A percentile compares a stretch with the other conserved stretches of the same genome.
phyloP scores from a whole-genome alignment of 768 basidiomycete species.

The Trichaptum fuscoviolaceum region DNA sequence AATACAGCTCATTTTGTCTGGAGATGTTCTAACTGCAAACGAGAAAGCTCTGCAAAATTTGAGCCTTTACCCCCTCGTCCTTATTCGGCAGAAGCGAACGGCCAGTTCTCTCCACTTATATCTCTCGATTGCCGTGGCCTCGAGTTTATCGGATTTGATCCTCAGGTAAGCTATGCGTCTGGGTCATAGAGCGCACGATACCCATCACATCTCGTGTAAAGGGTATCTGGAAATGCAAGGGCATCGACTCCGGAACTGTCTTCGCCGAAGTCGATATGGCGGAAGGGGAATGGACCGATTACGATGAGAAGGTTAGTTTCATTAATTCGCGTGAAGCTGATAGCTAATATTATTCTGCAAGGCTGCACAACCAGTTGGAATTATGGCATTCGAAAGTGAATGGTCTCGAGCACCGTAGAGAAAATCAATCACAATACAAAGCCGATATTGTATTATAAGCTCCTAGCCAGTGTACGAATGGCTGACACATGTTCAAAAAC shows the following conservation, averaged over 20 bases:
- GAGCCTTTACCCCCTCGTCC: slow-evolving; percentile 45
- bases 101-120: slow-evolving; percentile 58
- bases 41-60: slow-evolving; percentile 79
- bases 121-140: slow-evolving; percentile 82
- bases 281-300: slow-evolving; percentile 78
- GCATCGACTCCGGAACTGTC: slow-evolving; percentile 44
- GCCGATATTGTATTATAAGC: neutral
- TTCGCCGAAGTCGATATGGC: slow-evolving; percentile 66
- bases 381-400: slow-evolving; percentile 59
- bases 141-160: slow-evolving; percentile 77
- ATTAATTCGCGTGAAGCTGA: neutral
- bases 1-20: slow-evolving; percentile 76
- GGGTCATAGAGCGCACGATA: slow-evolving; percentile 2
- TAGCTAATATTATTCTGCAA: slow-evolving; percentile 21
- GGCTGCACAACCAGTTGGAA: slow-evolving; percentile 60
- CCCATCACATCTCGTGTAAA: slow-evolving; percentile 23
- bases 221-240: slow-evolving; percentile 78
- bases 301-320: slow-evolving; percentile 76
- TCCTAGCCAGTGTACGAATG: too few relatives aligned
- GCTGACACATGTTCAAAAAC: too few relatives aligned
- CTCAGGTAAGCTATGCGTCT: slow-evolving; percentile 40
- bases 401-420: slow-evolving; percentile 58
- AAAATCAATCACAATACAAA: neutral
- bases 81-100: slow-evolving; percentile 57
- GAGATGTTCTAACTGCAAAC: slow-evolving; percentile 72